Conservation (phyloP, 306 rosid genomes). For the Begonia peltatifolia region DNA sequence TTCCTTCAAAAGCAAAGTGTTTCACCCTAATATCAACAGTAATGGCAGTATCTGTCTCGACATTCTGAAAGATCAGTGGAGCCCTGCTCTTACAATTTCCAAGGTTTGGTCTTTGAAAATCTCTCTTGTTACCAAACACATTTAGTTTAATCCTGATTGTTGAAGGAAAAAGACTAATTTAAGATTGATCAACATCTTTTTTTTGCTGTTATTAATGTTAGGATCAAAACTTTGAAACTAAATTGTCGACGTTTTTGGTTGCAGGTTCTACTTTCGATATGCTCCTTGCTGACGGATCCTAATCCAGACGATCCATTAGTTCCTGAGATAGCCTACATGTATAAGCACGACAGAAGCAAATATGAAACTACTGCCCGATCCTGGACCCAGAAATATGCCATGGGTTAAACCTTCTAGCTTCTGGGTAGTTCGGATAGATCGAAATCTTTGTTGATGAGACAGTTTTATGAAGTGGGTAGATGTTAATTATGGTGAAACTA, state of each 20-base stretch:
- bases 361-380: slow-evolving; percentile 39
- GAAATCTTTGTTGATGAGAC: too few species aligned
- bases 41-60: slow-evolving; percentile 46
- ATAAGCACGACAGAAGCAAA: slow-evolving; percentile 36
- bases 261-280: slow-evolving; percentile 36
- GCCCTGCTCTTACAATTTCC: slow-evolving; percentile 24
- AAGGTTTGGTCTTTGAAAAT: slow-evolving; percentile 7
- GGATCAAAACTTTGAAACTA: too few species aligned
- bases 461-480: too few species aligned
- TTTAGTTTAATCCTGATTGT: neutral
- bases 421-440: neutral
- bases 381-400: slow-evolving; percentile 34
- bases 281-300: slow-evolving; percentile 45
- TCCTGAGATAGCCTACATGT: slow-evolving; percentile 46
- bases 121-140: neutral
- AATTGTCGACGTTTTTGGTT: neutral
- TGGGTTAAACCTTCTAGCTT: neutral
- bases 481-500: too few species aligned
- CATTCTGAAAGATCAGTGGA: slow-evolving; percentile 25
- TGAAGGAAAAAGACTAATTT: too few species aligned
- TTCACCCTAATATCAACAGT: slow-evolving; percentile 46
- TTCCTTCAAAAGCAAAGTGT: slow-evolving; percentile 39
- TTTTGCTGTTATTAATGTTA: too few species aligned
- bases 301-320: slow-evolving; percentile 46
- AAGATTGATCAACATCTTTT: too few species aligned